Evolutionary conservation across 1,139 yeast genomes (phyloP), one percentile per base, ranked within the genome.

Genomic region (Komagataea norvegica): DNA sequence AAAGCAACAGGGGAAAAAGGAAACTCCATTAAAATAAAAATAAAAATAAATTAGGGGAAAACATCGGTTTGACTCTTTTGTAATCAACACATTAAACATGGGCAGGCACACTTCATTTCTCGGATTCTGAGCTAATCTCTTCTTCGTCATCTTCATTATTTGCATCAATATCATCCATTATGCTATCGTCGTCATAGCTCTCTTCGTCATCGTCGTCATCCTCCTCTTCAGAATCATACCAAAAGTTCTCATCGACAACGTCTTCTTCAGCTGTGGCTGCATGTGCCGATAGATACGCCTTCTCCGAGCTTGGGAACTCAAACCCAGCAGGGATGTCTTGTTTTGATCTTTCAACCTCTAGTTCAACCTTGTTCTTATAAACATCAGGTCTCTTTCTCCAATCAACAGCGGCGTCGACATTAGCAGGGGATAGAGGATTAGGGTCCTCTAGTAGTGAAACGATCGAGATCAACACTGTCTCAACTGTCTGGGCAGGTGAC

Each of bases 401-500:
- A 54, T 86, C 88, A 20, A 89, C 88, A 18, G 95, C 87, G 8
- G 98, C 98, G 59, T 91, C 97, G 35, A 91, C 91, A 60, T 91
- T 91, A 7, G 98, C 98, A 5, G 98, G 97, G 6, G 95, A 84
- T 41, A 79, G 77, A 37, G 82, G 86, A 62, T 89, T 89, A 38
- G 97, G 97, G 61, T 89, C 96, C 56, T 88, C 95, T 53, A 89
- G 72, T 42, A 89, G 71, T 6, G 96, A 86, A 26, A 89, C 85
- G 51, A 89, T 89, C 33, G 95, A 84, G 44, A 89, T 83, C 54
- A 89, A 73, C 9, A 89, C 96, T 29, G 86, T 72, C 62, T 89
- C 97, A 8, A 87, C 97, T 11, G 94, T 82, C 64, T 89, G 97
- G 3, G 95, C 96, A 0, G 97, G 97, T 30, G 91, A 78, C 97